These are phyloP conservation scores for Acrocalymma vagum DNA, from an alignment of 2,329 filamentous ascomycete genomes.

Conservation along the genomic window DNA sequence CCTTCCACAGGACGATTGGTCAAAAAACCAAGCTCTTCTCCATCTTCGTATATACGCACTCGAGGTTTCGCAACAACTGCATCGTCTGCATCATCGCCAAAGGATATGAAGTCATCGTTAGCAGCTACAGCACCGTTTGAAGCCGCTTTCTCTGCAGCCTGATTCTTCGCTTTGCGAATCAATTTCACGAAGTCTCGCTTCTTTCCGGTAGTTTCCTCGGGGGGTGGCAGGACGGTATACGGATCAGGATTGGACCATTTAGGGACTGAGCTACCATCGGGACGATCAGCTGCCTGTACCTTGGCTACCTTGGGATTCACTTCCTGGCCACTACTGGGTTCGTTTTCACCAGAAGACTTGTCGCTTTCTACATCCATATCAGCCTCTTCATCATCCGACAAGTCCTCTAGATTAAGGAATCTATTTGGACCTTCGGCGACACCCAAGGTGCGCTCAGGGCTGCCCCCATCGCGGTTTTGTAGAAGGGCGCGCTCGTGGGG, in stretches of 20 bases:
- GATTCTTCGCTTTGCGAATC: slow-evolving; percentile 85
- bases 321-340: slow-evolving; percentile 22
- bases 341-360: slow-evolving; percentile 26
- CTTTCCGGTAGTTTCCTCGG: slow-evolving; percentile 75
- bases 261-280: slow-evolving; percentile 57
- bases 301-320: slow-evolving; percentile 35
- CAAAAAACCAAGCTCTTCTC: neutral
- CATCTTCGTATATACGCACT: slow-evolving; percentile 3
- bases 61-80: slow-evolving; percentile 5
- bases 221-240: slow-evolving; percentile 85
- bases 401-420: slow-evolving; percentile 51
- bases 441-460: slow-evolving; percentile 55
- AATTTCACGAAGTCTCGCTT: slow-evolving; percentile 88
- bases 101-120: slow-evolving; percentile 88
- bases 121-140: slow-evolving; percentile 55
- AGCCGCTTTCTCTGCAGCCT: slow-evolving; percentile 63
- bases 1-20: slow-evolving; percentile 22
- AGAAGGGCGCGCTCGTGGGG: slow-evolving; percentile 56
- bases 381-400: slow-evolving; percentile 48
- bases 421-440: slow-evolving; percentile 51
- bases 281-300: slow-evolving; percentile 19
- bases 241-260: slow-evolving; percentile 98
- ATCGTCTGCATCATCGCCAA: slow-evolving; percentile 65
- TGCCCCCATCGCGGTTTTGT: slow-evolving; percentile 49
- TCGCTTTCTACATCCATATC: slow-evolving; percentile 43